A percentile compares a stretch with the other conserved stretches of the same genome.
Evolutionary conservation across 257 asterid species (phyloP).

Genomic region (Nyctanthes arbortristis): DNA sequence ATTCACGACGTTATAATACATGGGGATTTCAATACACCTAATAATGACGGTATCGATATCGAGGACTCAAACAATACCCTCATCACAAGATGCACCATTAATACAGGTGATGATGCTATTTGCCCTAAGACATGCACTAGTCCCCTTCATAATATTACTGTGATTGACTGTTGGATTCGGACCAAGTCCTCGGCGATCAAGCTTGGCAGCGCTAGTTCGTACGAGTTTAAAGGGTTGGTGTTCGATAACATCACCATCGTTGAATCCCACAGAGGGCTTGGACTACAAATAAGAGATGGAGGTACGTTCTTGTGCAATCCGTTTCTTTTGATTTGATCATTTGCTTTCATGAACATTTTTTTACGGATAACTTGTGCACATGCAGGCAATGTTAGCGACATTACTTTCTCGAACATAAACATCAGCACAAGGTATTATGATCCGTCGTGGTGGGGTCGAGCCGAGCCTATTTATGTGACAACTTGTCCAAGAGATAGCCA

Average conservation of each 20-base stretch:
- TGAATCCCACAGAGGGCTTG: constrained; percentile 89
- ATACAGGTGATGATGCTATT: constrained; percentile 98
- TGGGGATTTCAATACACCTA: constrained; percentile 88
- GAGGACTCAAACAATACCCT: constrained; percentile 88
- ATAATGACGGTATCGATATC: constrained; percentile 90
- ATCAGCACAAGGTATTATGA: constrained; percentile 85
- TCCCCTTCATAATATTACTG: constrained; percentile 75
- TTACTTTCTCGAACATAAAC: constrained; percentile 82
- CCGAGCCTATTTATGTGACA: constrained; percentile 86
- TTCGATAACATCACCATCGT: constrained; percentile 77
- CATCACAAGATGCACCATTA: constrained; percentile 65
- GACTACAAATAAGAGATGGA: constrained; percentile 89
- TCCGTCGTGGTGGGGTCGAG: constrained; percentile 98
- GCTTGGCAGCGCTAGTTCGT: constrained; percentile 88
- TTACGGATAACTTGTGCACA: neutral
- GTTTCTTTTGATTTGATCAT: neutral
- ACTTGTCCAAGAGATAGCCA: constrained; percentile 66
- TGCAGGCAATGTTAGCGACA: constrained; percentile 79
- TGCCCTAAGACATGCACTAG: constrained; percentile 79
- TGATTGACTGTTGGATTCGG: constrained; percentile 73
- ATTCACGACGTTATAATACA: constrained; percentile 62
- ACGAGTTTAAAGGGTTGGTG: constrained; percentile 51
- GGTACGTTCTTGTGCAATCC: constrained; percentile 40
- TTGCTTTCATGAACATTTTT: neutral
- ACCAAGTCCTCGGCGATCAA: constrained; percentile 93